Conservation (phyloP, 768 basidiomycete genomes). For the Leccinum pellstonianum region DNA sequence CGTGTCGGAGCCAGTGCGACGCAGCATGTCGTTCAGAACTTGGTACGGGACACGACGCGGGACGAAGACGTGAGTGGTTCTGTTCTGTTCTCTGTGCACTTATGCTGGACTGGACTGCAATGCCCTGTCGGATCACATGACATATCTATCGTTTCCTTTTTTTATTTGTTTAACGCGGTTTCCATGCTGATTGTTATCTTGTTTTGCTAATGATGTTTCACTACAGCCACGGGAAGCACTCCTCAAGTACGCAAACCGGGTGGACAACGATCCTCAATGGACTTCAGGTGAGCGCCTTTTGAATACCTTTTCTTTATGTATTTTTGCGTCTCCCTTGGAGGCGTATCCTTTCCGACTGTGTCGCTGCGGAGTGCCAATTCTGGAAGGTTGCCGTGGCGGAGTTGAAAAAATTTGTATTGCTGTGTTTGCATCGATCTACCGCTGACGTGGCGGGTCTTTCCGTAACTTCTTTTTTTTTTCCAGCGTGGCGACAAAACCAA, state of each 20-base stretch:
- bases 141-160: conserved; percentile 8
- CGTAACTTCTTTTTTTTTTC: conserved; percentile 42
- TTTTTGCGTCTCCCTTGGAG: conserved; percentile 15
- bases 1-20: conserved; percentile 96
- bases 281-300: conserved; percentile 64
- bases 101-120: not conserved
- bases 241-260: conserved; percentile 82
- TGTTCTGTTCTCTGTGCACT: conserved; percentile 8
- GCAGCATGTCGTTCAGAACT: conserved; percentile 92
- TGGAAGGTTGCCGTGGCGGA: conserved; percentile 31
- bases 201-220: conserved; percentile 16
- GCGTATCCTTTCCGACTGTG: conserved; percentile 4
- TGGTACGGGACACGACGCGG: conserved; percentile 87
- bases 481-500: conserved; percentile 87
- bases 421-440: conserved; percentile 33
- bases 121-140: conserved; percentile 20
- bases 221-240: conserved; percentile 92
- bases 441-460: conserved; percentile 58
- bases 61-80: conserved; percentile 88
- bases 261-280: conserved; percentile 80
- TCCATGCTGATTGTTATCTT: conserved; percentile 15
- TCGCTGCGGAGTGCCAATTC: conserved; percentile 32
- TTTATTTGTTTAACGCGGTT: conserved; percentile 6
- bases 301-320: not conserved
- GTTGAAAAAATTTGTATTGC: conserved; percentile 24